Percentiles rank a stretch among this genome's conserved stretches.
Evolutionary conservation across 2,329 filamentous ascomycete genomes (phyloP).

Genomic region (Phialophora tarda): DNA sequence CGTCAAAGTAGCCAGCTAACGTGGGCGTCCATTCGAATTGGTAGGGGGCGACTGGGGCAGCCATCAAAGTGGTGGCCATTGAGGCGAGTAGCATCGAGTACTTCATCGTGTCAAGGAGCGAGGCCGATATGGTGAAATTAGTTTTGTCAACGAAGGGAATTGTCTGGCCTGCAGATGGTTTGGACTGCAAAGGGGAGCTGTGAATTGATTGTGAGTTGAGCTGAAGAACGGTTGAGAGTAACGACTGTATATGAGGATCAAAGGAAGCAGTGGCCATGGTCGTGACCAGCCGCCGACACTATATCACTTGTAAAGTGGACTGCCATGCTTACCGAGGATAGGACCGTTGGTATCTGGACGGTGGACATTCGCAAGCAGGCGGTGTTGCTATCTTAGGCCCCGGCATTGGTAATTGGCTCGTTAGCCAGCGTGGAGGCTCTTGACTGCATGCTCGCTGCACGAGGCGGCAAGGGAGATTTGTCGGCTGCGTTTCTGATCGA

Average conservation of each 20-base stretch:
- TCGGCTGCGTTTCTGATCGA: constrained; percentile 20
- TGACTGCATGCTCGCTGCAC: constrained; percentile 24
- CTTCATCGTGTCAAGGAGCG: constrained; percentile 28
- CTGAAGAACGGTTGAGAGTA: constrained; percentile 19
- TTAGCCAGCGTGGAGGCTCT: constrained; percentile 24
- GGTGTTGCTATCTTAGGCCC: constrained; percentile 35
- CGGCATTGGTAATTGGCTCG: constrained; percentile 26
- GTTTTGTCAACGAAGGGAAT: constrained; percentile 13
- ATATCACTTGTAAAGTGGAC: constrained; percentile 32
- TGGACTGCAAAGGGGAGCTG: constrained; percentile 29
- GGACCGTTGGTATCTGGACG: constrained; percentile 25
- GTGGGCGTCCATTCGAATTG: constrained; percentile 50
- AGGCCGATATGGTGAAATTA: constrained; percentile 4
- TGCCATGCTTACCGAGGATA: constrained; percentile 29
- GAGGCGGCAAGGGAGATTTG: constrained; percentile 37
- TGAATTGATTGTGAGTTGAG: constrained; percentile 22
- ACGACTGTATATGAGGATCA: constrained; percentile 29
- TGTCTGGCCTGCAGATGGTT: constrained; percentile 30
- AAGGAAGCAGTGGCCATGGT: constrained; percentile 23
- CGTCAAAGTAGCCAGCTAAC: constrained; percentile 48
- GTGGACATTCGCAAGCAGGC: constrained; percentile 22
- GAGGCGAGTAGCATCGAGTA: constrained; percentile 35
- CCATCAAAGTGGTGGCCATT: constrained; percentile 44
- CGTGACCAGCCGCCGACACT: constrained; percentile 33
- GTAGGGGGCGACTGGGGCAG: constrained; percentile 45